Conservation (phyloP, 73 alveolate genomes). For the Paramecium pentaurelia region DNA sequence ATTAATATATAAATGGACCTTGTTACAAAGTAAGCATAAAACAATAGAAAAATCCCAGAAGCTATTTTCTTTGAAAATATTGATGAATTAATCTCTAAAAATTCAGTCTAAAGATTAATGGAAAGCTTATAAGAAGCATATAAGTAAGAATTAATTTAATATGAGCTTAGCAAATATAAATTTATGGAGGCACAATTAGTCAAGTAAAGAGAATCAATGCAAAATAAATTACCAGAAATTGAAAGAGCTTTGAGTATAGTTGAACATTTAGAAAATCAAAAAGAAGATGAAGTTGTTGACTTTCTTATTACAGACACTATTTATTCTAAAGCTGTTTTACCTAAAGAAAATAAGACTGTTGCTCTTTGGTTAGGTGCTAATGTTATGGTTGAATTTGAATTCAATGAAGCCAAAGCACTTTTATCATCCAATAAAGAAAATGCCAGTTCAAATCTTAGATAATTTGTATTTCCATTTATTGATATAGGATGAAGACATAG, state of each 20-base stretch:
- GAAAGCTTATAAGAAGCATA: slow-evolving; percentile 58
- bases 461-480: slow-evolving; percentile 57
- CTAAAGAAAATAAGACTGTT: slow-evolving; percentile 79
- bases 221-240: slow-evolving; percentile 91
- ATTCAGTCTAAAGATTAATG: slow-evolving; percentile 72
- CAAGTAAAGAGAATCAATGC: slow-evolving; percentile 78
- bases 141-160: slow-evolving; percentile 63
- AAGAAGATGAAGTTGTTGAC: slow-evolving; percentile 73
- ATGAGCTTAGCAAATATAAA: slow-evolving; percentile 74
- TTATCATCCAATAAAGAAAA: slow-evolving; percentile 75
- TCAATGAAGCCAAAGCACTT: slow-evolving; percentile 81
- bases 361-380: slow-evolving; percentile 96
- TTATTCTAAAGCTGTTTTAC: slow-evolving; percentile 90
- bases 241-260: slow-evolving; percentile 87
- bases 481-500: slow-evolving; percentile 74
- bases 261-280: slow-evolving; percentile 63
- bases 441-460: slow-evolving; percentile 73
- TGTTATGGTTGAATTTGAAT: slow-evolving; percentile 90
- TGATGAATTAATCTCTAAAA: slow-evolving; percentile 81
- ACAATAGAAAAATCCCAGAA: slow-evolving; percentile 84
- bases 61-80: slow-evolving; percentile 87
- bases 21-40: slow-evolving; percentile 76
- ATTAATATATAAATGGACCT: slow-evolving; percentile 45
- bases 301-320: slow-evolving; percentile 86
- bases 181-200: slow-evolving; percentile 91